Percentiles rank a stretch among this genome's conserved stretches.
Evolutionary conservation across 306 rosid genomes (phyloP).

Genomic region (Adenanthera pavonina): DNA sequence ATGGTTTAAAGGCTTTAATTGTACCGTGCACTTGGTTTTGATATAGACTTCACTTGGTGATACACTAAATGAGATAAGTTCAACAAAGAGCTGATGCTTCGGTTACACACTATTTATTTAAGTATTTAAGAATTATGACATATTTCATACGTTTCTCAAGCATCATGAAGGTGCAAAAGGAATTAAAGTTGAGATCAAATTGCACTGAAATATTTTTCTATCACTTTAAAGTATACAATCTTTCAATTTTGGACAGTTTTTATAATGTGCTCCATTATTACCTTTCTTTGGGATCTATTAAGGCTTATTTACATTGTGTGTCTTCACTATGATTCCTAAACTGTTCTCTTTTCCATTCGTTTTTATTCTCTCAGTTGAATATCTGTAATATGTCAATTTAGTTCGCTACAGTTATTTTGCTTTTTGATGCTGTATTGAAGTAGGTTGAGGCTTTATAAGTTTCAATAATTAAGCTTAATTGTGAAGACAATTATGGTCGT

Average conservation of each 20-base stretch:
- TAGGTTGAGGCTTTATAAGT: neutral
- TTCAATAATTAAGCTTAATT: neutral
- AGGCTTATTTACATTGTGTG: neutral
- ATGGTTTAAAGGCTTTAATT: neutral
- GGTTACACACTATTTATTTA: neutral
- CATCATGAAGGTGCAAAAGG: neutral
- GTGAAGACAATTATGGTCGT: constrained; percentile 7
- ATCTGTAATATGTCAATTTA: neutral
- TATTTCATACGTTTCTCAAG: neutral
- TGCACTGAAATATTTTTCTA: neutral
- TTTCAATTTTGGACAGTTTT: neutral
- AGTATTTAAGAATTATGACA: neutral
- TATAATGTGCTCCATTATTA: neutral
- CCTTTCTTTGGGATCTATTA: neutral
- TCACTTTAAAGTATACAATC: neutral
- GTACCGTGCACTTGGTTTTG: neutral
- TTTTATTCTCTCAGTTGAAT: neutral
- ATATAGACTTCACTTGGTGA: constrained; percentile 14
- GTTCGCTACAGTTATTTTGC: neutral
- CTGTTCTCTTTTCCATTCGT: neutral
- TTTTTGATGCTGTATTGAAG: neutral
- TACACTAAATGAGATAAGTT: neutral
- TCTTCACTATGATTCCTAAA: neutral
- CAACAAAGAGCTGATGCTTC: neutral
- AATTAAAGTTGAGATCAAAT: neutral